These are phyloP conservation scores for Rhizoclosmatium globosum DNA, from an alignment of 192 early-diverging fungal species.

Conservation along the genomic window DNA sequence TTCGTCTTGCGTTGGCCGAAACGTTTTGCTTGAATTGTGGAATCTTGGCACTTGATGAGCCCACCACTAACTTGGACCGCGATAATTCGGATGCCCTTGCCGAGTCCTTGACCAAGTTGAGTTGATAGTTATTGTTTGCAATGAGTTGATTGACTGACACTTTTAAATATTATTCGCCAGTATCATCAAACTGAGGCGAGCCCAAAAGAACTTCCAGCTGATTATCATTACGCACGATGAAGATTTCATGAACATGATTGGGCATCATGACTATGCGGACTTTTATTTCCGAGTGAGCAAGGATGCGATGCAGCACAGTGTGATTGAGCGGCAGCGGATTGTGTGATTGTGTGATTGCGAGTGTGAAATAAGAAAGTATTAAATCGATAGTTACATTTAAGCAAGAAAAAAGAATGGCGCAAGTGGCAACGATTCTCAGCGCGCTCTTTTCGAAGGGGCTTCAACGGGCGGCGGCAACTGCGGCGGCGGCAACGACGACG, in stretches of 20 bases:
- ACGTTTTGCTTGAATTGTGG: constrained; percentile 93
- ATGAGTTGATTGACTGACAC: not conserved
- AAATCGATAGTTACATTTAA: no score
- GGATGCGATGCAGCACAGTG: constrained; percentile 60
- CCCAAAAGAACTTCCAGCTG: constrained; percentile 94
- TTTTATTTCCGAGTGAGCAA: constrained; percentile 91
- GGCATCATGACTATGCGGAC: constrained; percentile 80
- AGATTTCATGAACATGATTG: constrained; percentile 87
- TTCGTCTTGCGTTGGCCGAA: constrained; percentile 94
- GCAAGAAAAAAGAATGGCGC: not conserved
- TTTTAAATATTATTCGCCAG: constrained; percentile 39
- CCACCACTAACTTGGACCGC: constrained; percentile 95
- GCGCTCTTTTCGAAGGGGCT: not conserved
- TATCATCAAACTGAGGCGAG: constrained; percentile 81
- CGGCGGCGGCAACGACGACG: not conserved
- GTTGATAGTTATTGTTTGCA: not conserved
- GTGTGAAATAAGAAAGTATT: constrained; percentile 7
- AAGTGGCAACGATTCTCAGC: constrained; percentile 17
- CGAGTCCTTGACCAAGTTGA: constrained; percentile 66
- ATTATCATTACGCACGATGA: constrained; percentile 99
- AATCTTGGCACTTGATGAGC: constrained; percentile 94
- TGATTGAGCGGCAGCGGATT: constrained; percentile 28
- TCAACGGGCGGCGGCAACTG: not conserved
- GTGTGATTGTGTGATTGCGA: not conserved
- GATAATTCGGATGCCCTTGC: constrained; percentile 90